Evolutionary conservation across 2,329 filamentous ascomycete species (phyloP).

Genomic region (Fusarium lateritium): DNA sequence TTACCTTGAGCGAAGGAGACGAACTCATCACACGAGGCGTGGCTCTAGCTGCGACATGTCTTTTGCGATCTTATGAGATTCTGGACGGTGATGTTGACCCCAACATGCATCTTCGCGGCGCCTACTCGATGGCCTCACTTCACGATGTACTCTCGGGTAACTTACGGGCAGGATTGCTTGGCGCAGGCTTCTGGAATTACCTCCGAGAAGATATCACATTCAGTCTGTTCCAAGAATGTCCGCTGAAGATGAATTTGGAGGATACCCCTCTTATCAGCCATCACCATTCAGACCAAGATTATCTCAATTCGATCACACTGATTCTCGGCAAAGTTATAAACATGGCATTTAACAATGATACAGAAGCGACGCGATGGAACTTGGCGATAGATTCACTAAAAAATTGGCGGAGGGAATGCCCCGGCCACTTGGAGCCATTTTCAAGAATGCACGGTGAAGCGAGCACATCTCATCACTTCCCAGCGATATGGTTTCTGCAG

Average conservation of each 20-base stretch:
- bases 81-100: slow-evolving; percentile 59
- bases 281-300: slow-evolving; percentile 37
- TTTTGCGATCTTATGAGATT: slow-evolving; percentile 65
- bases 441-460: slow-evolving; percentile 20
- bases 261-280: slow-evolving; percentile 37
- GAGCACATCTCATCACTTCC: slow-evolving; percentile 47
- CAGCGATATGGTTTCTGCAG: slow-evolving; percentile 58
- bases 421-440: slow-evolving; percentile 53
- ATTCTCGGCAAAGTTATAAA: slow-evolving; percentile 63
- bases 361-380: slow-evolving; percentile 39
- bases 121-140: slow-evolving; percentile 60
- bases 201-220: slow-evolving; percentile 68
- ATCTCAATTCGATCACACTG: slow-evolving; percentile 59
- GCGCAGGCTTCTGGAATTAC: slow-evolving; percentile 66
- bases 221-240: slow-evolving; percentile 61
- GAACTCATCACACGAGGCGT: slow-evolving; percentile 54
- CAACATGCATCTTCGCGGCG: slow-evolving; percentile 62
- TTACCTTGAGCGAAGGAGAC: slow-evolving; percentile 54
- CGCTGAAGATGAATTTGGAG: slow-evolving; percentile 58
- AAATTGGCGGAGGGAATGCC: slow-evolving; percentile 53
- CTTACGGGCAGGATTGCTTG: slow-evolving; percentile 50
- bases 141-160: slow-evolving; percentile 43
- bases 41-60: slow-evolving; percentile 62
- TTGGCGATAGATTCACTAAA: slow-evolving; percentile 42
- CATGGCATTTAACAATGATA: slow-evolving; percentile 47